Base-by-base conservation (phyloP, 805 yeast genomes). In the Kazachstania viticola region DNA sequence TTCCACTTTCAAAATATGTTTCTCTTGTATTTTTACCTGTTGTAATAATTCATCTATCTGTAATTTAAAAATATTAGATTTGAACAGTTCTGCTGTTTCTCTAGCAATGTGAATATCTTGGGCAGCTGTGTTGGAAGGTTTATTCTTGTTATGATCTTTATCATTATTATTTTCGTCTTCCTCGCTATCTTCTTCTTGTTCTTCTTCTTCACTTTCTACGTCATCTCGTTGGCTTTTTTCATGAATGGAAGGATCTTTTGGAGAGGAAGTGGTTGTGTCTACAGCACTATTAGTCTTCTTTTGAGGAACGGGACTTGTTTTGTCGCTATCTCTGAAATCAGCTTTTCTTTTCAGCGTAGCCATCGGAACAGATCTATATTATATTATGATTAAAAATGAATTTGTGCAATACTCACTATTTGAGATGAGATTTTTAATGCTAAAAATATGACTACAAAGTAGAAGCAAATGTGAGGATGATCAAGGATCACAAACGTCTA, bases 81-180 rank as follows among this genome's bases (percentile, higher is more conserved):
- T 84, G 73, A 87, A 91, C 28, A 88, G 61, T 54, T 87, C 96
- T 1, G 94, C 91, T 1, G 96, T 82, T 54, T 87, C 96, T 46
- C 94, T 70, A 1, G 95, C 95, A 3, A 80, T 69, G 46, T 88
- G 95, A 28, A 88, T 75, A 36, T 91, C 95, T 44, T 83, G 87
- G 0, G 91, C 75, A 14, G 49, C 45, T 14, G 52, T 48, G 14
- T 30, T 33, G n/a, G 37, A 38, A 9, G 44, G 29, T 5, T 16
- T 34, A 12, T 32, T 33, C 17, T 37, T 32, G 3, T 17, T 15
- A 13, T 35, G 34, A 11, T 36, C 43, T 14, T 31, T 39, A 1
- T 36, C 35, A 14, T 38, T 43, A 16, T 39, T 46, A 7, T 35
- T 36, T 17, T 34, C 43, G 19, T 44, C 45, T 2, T 38, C 40